A percentile compares a stretch with the other conserved stretches of the same genome.
These are phyloP conservation scores for Arctium lappa DNA, from an alignment of 129 eudicot species.

Conservation along the genomic window DNA sequence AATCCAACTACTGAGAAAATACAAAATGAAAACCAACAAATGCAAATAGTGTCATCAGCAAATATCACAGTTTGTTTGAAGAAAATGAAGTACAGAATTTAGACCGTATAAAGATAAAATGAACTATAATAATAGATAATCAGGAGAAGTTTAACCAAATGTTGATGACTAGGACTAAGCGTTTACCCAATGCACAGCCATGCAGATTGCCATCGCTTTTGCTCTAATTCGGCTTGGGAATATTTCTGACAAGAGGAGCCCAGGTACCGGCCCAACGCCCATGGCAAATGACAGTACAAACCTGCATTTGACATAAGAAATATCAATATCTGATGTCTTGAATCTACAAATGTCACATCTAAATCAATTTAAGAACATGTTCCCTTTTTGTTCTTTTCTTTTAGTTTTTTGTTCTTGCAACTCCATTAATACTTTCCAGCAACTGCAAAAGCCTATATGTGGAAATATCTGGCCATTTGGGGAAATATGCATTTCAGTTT, in stretches of 20 bases:
- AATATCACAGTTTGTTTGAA: not conserved
- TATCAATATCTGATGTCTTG: not conserved
- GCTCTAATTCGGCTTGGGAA: slow-evolving; percentile 79
- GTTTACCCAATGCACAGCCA: slow-evolving; percentile 95
- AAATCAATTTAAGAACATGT: not conserved
- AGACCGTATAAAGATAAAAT: not conserved
- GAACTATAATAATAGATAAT: not conserved
- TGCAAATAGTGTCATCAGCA: not conserved
- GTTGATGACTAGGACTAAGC: not conserved
- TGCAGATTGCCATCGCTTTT: slow-evolving; percentile 86
- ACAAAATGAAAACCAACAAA: not conserved
- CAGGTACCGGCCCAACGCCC: slow-evolving; percentile 90
- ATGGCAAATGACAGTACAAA: slow-evolving; percentile 68
- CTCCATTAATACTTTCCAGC: too few species aligned
- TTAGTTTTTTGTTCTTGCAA: not conserved
- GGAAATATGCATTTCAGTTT: not conserved
- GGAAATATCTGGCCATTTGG: not conserved
- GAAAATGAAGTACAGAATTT: not conserved
- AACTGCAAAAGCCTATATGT: not conserved
- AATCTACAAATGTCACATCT: slow-evolving; percentile 3
- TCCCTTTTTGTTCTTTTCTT: not conserved
- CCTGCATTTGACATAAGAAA: slow-evolving; percentile 35
- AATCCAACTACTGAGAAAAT: not conserved
- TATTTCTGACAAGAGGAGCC: slow-evolving; percentile 79
- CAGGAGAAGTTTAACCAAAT: not conserved